Evolutionary conservation across 305 asterid species (phyloP).

Genomic region (Fraxinus greggii): DNA sequence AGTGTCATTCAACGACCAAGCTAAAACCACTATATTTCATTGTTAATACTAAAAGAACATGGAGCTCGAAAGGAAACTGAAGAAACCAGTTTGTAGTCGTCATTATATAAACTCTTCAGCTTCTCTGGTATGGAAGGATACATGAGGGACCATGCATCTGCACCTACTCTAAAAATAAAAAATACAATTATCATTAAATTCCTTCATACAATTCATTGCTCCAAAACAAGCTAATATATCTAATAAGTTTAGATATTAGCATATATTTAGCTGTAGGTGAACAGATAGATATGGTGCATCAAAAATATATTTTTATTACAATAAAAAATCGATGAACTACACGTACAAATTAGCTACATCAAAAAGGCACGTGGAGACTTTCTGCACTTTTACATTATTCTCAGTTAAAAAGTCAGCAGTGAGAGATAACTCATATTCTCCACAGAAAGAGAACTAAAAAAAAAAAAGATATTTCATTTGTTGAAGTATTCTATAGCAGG

Average conservation of each 20-base stretch:
- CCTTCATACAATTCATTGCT: conserved; percentile 15
- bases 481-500: not conserved
- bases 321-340: not conserved
- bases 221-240: conserved; percentile 8
- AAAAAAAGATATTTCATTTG: not conserved
- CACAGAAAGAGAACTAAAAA: conserved; percentile 15
- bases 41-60: conserved; percentile 2
- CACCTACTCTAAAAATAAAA: conserved; percentile 57
- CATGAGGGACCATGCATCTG: conserved; percentile 98
- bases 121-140: conserved; percentile 87
- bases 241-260: not conserved
- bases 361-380: not conserved
- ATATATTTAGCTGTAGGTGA: not conserved
- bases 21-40: not conserved
- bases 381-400: not conserved
- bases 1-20: not conserved
- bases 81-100: conserved; percentile 88
- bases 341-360: not conserved
- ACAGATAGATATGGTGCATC: not conserved
- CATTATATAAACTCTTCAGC: conserved; percentile 66
- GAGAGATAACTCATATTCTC: conserved; percentile 2
- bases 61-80: conserved; percentile 27
- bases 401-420: conserved; percentile 5
- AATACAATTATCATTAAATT: not conserved
- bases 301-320: not conserved